Conservation (phyloP, 345 rosid species). For the Hirschfeldia incana region DNA sequence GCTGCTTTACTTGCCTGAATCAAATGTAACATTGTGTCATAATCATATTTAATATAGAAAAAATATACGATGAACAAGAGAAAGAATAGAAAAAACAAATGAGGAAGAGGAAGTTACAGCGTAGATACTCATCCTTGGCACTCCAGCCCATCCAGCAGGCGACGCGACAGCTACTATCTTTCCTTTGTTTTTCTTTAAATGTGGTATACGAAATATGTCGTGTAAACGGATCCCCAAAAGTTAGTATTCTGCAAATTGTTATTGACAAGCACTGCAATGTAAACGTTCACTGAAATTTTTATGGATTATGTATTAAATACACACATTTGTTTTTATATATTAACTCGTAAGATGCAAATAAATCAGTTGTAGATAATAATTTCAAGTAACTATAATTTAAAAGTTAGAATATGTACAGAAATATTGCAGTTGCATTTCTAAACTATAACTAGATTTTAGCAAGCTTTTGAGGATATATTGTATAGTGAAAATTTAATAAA, state of each 20-base stretch:
- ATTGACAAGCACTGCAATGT: not conserved
- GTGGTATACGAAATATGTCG: slow-evolving; percentile 50
- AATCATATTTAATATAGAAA: not conserved
- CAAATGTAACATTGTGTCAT: not conserved
- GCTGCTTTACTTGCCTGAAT: slow-evolving; percentile 69
- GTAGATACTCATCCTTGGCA: slow-evolving; percentile 50
- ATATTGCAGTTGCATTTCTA: not conserved
- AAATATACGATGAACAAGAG: not conserved
- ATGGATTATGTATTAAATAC: not conserved
- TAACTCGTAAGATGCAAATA: not conserved
- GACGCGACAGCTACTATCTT: slow-evolving; percentile 57
- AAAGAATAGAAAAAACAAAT: not conserved
- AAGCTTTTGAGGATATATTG: too few species aligned
- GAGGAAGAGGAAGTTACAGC: slow-evolving; percentile 36
- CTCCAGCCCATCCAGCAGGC: slow-evolving; percentile 42
- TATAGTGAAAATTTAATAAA: too few species aligned
- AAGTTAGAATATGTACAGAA: not conserved
- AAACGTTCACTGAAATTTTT: not conserved
- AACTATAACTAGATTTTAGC: not conserved
- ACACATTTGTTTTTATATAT: not conserved
- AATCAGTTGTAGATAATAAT: not conserved
- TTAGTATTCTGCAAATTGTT: slow-evolving; percentile 45
- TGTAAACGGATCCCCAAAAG: slow-evolving; percentile 63
- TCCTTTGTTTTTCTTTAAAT: slow-evolving; percentile 50
- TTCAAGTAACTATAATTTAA: not conserved